Conservation (phyloP, 2,329 filamentous ascomycete genomes). For the Thielaviopsis cerberus region DNA sequence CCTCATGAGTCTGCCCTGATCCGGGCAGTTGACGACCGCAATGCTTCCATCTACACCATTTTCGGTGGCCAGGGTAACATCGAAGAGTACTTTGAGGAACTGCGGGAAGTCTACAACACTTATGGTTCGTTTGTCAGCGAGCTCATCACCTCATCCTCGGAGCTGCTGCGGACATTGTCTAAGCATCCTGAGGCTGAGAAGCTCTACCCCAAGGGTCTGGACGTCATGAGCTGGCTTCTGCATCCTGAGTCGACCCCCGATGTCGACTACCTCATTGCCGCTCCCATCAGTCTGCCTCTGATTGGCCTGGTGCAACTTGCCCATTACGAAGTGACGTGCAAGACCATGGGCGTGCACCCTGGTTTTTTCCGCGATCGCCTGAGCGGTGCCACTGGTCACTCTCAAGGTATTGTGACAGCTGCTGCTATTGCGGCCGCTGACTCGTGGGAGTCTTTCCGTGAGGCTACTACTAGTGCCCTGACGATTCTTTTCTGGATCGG, state of each 20-base stretch:
- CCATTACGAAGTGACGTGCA: constrained; percentile 88
- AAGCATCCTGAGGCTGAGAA: constrained; percentile 77
- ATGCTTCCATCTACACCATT: constrained; percentile 76
- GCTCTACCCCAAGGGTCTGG: constrained; percentile 90
- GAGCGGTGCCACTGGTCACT: constrained; percentile 82
- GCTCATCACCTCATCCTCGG: constrained; percentile 61
- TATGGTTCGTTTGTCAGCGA: constrained; percentile 84
- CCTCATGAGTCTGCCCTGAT: constrained; percentile 85
- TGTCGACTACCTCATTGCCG: constrained; percentile 81
- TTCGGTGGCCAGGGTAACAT: constrained; percentile 98
- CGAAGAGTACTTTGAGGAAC: constrained; percentile 97
- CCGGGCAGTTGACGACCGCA: constrained; percentile 66
- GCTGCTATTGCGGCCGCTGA: constrained; percentile 78
- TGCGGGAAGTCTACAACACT: constrained; percentile 75
- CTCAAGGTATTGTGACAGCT: constrained; percentile 86
- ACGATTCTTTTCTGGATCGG: constrained; percentile 98
- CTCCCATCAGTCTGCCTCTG: constrained; percentile 84
- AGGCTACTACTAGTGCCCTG: constrained; percentile 60
- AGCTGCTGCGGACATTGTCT: constrained; percentile 70
- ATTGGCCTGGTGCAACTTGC: constrained; percentile 92
- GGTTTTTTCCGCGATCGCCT: constrained; percentile 73
- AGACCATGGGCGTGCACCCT: constrained; percentile 73
- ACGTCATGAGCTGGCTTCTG: constrained; percentile 85
- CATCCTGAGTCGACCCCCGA: constrained; percentile 80
- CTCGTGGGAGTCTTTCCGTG: constrained; percentile 81